phyloP scores from a whole-genome alignment of 2,329 filamentous ascomycete genomes.

The Fusarium pininemorale region DNA sequence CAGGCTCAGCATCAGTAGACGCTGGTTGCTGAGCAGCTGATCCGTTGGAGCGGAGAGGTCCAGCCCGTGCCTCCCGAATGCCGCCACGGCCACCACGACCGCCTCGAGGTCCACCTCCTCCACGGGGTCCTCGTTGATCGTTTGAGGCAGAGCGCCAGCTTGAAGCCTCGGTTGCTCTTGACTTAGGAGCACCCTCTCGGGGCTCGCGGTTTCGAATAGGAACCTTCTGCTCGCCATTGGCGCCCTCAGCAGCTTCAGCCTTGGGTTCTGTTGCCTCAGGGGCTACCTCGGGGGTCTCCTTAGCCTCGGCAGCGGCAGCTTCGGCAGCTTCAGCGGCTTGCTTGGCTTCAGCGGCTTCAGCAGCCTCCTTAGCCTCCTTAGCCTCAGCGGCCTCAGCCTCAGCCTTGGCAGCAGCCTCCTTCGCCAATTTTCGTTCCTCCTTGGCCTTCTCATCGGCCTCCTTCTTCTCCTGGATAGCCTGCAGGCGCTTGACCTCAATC shows the following conservation, averaged over 20 bases:
- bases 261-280: slow-evolving; percentile 40
- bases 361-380: slow-evolving; percentile 44
- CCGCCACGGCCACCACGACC: slow-evolving; percentile 53
- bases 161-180: slow-evolving; percentile 65
- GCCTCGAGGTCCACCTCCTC: slow-evolving; percentile 56
- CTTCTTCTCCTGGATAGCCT: slow-evolving; percentile 80
- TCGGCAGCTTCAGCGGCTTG: slow-evolving; percentile 44
- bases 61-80: slow-evolving; percentile 53
- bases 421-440: slow-evolving; percentile 73
- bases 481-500: slow-evolving; percentile 86
- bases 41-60: slow-evolving; percentile 59
- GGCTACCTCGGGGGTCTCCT: slow-evolving; percentile 41
- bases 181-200: slow-evolving; percentile 56
- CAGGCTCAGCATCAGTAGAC: slow-evolving; percentile 44
- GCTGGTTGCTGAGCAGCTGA: slow-evolving; percentile 51
- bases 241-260: slow-evolving; percentile 27
- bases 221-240: slow-evolving; percentile 59
- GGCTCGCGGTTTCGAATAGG: slow-evolving; percentile 52
- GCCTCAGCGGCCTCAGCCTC: slow-evolving; percentile 49
- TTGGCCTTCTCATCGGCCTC: slow-evolving; percentile 88
- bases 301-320: slow-evolving; percentile 41
- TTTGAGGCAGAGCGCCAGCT: slow-evolving; percentile 67
- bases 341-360: slow-evolving; percentile 42
- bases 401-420: slow-evolving; percentile 63
- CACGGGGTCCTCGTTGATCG: slow-evolving; percentile 59